Evolutionary conservation across 2,329 filamentous ascomycete genomes (phyloP).

Genomic region (Pseudogymnoascus sp.): DNA sequence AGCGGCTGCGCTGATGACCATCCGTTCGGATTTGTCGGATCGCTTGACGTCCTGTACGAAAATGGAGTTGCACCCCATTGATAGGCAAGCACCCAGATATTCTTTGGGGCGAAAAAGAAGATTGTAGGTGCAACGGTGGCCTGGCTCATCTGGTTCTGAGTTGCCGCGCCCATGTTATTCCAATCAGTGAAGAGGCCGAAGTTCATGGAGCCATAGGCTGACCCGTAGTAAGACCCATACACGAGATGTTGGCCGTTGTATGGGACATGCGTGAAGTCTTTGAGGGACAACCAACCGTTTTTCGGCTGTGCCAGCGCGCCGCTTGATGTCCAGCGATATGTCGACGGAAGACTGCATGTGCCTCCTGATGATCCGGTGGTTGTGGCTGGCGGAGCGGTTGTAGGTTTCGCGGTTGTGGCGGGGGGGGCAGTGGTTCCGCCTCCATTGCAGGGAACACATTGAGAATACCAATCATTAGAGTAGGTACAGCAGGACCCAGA

Average conservation of each 20-base stretch:
- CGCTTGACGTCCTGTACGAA: conserved; percentile 49
- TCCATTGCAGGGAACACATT: conserved; percentile 14
- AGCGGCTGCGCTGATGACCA: conserved; percentile 49
- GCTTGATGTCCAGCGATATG: conserved; percentile 47
- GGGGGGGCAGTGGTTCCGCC: background rate
- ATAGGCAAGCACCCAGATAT: conserved; percentile 55
- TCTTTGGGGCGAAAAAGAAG: conserved; percentile 55
- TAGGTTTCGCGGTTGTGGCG: background rate
- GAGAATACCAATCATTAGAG: conserved; percentile 21
- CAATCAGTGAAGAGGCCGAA: conserved; percentile 48
- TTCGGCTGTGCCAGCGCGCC: conserved; percentile 43
- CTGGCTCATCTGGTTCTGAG: conserved; percentile 42
- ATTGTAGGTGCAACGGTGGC: conserved; percentile 50
- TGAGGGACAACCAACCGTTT: conserved; percentile 49
- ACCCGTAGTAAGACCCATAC: conserved; percentile 43
- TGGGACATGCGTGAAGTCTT: conserved; percentile 50
- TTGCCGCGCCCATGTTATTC: conserved; percentile 40
- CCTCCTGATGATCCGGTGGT: conserved; percentile 8
- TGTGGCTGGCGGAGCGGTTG: background rate
- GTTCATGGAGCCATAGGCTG: conserved; percentile 48
- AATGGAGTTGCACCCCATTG: conserved; percentile 55
- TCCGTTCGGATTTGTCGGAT: conserved; percentile 48
- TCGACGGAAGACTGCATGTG: conserved; percentile 44
- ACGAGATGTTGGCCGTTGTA: conserved; percentile 54
- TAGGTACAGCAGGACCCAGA: conserved; percentile 20